phyloP scores from a whole-genome alignment of 129 eudicot species.

The Smallanthus sonchifolius region DNA sequence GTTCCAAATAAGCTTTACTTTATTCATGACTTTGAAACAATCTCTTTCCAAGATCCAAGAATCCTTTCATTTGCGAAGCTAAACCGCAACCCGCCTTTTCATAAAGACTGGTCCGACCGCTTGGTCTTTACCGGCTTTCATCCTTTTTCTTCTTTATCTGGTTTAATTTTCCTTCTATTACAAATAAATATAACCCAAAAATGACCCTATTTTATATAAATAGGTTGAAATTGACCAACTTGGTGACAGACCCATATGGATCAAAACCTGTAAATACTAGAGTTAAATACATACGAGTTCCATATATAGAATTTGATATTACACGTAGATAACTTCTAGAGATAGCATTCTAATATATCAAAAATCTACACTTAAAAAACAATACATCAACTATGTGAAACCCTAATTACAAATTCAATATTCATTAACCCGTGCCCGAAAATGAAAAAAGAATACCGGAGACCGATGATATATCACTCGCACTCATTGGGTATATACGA shows the following conservation, averaged over 20 bases:
- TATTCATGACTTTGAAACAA: background rate
- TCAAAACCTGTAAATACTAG: background rate
- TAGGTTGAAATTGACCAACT: background rate
- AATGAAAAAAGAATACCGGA: background rate
- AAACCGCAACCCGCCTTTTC: background rate
- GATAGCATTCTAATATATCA: too few species aligned
- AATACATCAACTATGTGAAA: background rate
- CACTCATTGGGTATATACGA: background rate
- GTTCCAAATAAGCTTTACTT: slow-evolving; percentile 25
- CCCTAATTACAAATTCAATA: background rate
- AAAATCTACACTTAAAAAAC: too few species aligned
- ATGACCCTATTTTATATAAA: background rate
- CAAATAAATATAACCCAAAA: background rate
- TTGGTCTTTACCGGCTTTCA: too few species aligned
- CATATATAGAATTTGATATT: too few species aligned
- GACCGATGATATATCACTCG: background rate
- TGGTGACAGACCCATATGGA: background rate
- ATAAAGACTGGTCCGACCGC: background rate
- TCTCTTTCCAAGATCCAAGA: background rate
- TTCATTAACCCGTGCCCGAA: background rate
- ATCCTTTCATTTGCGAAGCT: background rate
- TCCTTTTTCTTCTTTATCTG: too few species aligned
- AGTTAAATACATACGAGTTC: too few species aligned
- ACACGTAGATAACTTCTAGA: too few species aligned
- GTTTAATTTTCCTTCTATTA: background rate